Evolutionary conservation across 148 eudicot genomes (phyloP), one percentile per base, ranked within the genome.

Genomic region (Spergularia bocconei): DNA sequence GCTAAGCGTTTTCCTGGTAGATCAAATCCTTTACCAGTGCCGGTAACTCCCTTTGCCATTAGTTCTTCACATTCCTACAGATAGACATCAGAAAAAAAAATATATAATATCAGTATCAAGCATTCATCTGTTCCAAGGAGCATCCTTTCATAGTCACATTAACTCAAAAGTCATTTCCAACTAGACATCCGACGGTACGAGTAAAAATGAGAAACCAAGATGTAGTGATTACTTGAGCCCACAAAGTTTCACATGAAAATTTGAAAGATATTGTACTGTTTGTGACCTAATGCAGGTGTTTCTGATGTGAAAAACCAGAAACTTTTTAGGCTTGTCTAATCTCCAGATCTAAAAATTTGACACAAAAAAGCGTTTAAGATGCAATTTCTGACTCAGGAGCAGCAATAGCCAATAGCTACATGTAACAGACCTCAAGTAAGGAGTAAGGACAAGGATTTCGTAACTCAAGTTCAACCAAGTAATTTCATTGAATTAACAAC

Each of bases 31-130:
- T 76, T 79, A 48, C 91, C 96, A 65, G 86, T 73, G 68, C 98
- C 96, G 47, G 81, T 79, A 71, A 88, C 84, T 61, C 93, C 98
- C 73, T 86, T 88, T 61, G 78, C 83, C 84, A 91, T 91, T 14
- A 89, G 76, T 67, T 91, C 91, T 77, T 90, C 96, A 67, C 98
- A 91, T 82, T 94, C 98, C 98, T 94, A 63, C 7, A 72, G 25
- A 64, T 21, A 33, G 7, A 54, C 14, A 73, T 23, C 36, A n/a
- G 17, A 3, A 64, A 12, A 44, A 50, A 57, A 36, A 0, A 21
- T 38, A n/a, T n/a, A n/a, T n/a, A n/a, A n/a, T n/a, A n/a, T n/a
- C 4, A 11, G 58, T 13, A 3, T 52, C 19, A 52, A 68, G 13
- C 52, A 13, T 21, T 62, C 10, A n/a, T n/a, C n/a, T n/a, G n/a